These are phyloP conservation scores for Alternaria infectoria DNA, from an alignment of 2,329 filamentous ascomycete genomes.

Conservation along the genomic window DNA sequence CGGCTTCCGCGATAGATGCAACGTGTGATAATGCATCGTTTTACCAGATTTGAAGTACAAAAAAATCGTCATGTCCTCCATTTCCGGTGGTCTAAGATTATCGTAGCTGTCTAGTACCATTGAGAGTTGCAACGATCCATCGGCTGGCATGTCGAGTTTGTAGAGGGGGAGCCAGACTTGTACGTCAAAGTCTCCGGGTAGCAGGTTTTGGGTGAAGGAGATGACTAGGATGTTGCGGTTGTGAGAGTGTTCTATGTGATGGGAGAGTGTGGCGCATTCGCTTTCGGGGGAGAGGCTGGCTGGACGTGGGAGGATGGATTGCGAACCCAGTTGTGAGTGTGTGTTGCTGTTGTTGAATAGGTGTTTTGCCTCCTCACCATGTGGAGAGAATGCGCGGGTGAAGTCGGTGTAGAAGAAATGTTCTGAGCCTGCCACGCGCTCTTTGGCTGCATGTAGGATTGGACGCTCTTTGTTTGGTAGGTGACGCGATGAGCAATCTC, in stretches of 20 bases:
- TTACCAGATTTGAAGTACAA: constrained; percentile 26
- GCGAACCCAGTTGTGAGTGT: constrained; percentile 42
- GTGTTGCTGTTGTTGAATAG: constrained; percentile 22
- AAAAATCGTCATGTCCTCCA: not conserved
- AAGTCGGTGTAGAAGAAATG: constrained; percentile 51
- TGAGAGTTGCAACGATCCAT: constrained; percentile 26
- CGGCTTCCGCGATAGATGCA: not conserved
- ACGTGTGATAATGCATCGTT: not conserved
- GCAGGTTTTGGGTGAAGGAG: not conserved
- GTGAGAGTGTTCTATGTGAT: constrained; percentile 19
- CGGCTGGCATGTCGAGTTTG: constrained; percentile 41
- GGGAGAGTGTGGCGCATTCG: constrained; percentile 7
- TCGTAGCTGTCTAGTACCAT: not conserved
- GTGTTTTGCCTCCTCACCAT: constrained; percentile 16
- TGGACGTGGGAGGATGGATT: constrained; percentile 40
- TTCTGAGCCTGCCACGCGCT: constrained; percentile 43
- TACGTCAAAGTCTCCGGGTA: not conserved
- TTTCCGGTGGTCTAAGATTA: not conserved
- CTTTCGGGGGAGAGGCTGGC: not conserved
- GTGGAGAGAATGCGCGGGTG: constrained; percentile 35
- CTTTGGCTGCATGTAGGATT: constrained; percentile 37
- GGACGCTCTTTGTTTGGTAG: constrained; percentile 29
- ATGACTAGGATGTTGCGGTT: constrained; percentile 24
- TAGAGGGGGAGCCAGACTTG: constrained; percentile 36
- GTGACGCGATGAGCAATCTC: constrained; percentile 24